Conservation (phyloP, 345 rosid genomes). For the Gossypium arboreum region DNA sequence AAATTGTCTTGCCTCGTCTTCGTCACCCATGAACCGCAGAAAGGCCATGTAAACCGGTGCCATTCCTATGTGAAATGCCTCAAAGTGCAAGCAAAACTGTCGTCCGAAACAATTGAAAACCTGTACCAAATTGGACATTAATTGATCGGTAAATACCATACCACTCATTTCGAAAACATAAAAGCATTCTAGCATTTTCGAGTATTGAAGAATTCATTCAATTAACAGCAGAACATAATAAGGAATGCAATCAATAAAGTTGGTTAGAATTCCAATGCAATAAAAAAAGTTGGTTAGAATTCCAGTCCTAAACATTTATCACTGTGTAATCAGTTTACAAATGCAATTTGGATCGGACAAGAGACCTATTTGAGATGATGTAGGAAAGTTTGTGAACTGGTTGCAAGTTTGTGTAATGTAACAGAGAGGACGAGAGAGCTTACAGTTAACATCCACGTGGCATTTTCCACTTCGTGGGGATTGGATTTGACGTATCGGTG, state of each 20-base stretch:
- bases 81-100: constrained; percentile 90
- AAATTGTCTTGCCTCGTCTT: constrained; percentile 73
- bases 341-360: no score
- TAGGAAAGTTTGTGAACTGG: background rate
- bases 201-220: background rate
- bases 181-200: background rate
- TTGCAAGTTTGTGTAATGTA: background rate
- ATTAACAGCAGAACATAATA: background rate
- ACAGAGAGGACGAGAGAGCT: constrained; percentile 18
- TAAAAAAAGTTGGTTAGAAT: background rate
- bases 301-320: no score
- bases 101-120: constrained; percentile 91
- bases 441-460: constrained; percentile 97
- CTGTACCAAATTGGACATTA: constrained; percentile 25
- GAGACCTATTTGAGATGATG: background rate
- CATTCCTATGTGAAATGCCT: constrained; percentile 82
- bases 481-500: constrained; percentile 85
- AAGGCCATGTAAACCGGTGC: constrained; percentile 92
- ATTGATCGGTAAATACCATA: background rate
- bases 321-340: no score
- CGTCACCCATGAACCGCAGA: constrained; percentile 90
- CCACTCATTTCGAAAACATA: background rate
- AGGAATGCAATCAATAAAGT: background rate
- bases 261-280: background rate
- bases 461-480: constrained; percentile 87